Evolutionary conservation across 2,329 filamentous ascomycete species (phyloP), one percentile per base, ranked within the genome.

Genomic region (Aspergillus intermedius): DNA sequence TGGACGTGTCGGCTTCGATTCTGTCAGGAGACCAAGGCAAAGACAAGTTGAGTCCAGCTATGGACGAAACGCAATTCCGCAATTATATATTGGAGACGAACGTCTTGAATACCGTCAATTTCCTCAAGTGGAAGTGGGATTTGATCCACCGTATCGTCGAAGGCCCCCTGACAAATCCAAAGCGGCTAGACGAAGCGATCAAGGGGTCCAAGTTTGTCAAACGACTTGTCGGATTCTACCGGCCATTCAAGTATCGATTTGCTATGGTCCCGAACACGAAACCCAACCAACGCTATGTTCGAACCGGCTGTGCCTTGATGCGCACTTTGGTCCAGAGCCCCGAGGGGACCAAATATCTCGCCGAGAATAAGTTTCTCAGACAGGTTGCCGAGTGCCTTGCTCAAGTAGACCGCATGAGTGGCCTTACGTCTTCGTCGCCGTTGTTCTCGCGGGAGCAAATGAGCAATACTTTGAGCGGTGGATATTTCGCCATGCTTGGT

Each of bases 141-240:
- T 76, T 95, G 34, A 90, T 98, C 39, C 79, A 91, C 50, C 87
- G 85, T 59, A 83, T 97, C 46, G 91, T 98, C 32, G 91, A 97
- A 64, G 94, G 93, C 0, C 93, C 94, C 1, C 72, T 98, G 19
- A 86, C 90, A 21, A 95, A 90, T 56, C 86, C 91, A 1, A 96
- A 95, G 68, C 81, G 93, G 9, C 77, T 98, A 4, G 91, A 96
- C 58, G 93, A 98, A 68, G 91, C 91, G 0, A 87, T 95, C 64
- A 91, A 90, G 65, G 90, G 87, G 1, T 95, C 91, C 2, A 97
- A 97, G 65, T 98, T 97, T 62, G 86, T 97, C 60, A 96, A 97
- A 72, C 80, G 94, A 8, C 78, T 98, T 49, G 83, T 96, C 66
- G 93, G 90, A 51, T 98, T 98, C 65, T 95, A 95, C 65, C 81